phyloP scores from a whole-genome alignment of 805 yeast species.

The Kockiozyma suomiensis region DNA sequence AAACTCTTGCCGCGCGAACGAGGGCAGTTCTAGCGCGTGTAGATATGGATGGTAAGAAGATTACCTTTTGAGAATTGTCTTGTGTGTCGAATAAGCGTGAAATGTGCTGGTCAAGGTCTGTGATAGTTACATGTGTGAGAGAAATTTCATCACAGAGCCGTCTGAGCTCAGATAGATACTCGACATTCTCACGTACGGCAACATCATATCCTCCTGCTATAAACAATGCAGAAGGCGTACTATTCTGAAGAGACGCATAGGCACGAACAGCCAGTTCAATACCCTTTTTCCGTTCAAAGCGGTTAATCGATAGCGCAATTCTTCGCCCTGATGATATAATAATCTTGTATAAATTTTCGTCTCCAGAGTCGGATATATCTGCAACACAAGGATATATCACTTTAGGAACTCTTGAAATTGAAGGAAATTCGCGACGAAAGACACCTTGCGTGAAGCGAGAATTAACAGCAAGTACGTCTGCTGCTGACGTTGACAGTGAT shows the following conservation, averaged over 20 bases:
- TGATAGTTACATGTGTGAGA: slow-evolving; percentile 51
- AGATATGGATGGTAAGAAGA: slow-evolving; percentile 81
- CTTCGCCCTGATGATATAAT: slow-evolving; percentile 21
- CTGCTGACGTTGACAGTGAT: slow-evolving; percentile 70
- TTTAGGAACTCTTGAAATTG: slow-evolving; percentile 45
- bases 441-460: slow-evolving; percentile 77
- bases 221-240: slow-evolving; percentile 49
- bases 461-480: slow-evolving; percentile 85
- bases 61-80: slow-evolving; percentile 46
- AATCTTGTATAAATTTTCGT: background rate
- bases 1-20: slow-evolving; percentile 56
- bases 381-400: slow-evolving; percentile 79
- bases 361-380: background rate
- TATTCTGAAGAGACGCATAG: slow-evolving; percentile 51
- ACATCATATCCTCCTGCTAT: slow-evolving; percentile 94
- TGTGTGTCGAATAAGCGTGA: slow-evolving; percentile 27
- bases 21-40: slow-evolving; percentile 65
- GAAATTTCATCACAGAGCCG: slow-evolving; percentile 50
- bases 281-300: slow-evolving; percentile 87
- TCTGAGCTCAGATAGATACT: slow-evolving; percentile 65
- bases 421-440: slow-evolving; percentile 63
- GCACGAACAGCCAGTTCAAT: slow-evolving; percentile 75
- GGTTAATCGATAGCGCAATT: slow-evolving; percentile 73
- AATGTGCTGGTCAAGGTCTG: slow-evolving; percentile 5
- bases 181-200: slow-evolving; percentile 72